Percentiles rank a stretch among this genome's conserved stretches.
Conservation (phyloP, 306 rosid species). For the Pyrus pyrifolia region DNA sequence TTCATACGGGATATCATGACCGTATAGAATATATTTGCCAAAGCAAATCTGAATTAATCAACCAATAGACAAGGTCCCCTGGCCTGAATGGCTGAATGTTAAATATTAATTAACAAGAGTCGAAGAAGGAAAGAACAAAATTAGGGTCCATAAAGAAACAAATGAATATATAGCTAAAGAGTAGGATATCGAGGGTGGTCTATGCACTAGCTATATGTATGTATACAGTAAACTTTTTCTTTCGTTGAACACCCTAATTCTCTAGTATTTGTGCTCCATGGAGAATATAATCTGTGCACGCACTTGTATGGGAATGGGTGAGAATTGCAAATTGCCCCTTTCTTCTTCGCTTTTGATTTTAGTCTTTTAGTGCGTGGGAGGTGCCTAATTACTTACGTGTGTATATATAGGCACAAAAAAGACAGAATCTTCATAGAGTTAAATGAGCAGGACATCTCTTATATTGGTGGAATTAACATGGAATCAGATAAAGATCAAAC, state of each 20-base stretch:
- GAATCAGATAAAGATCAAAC: not conserved
- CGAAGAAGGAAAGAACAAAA: not conserved
- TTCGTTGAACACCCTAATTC: not conserved
- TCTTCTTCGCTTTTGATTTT: constrained; percentile 1
- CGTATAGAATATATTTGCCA: not conserved
- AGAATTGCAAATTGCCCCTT: not conserved
- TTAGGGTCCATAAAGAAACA: not conserved
- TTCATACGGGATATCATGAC: not conserved
- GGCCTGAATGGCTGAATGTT: not conserved
- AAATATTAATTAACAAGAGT: not conserved
- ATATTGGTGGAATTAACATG: not conserved
- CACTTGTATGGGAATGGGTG: constrained; percentile 18
- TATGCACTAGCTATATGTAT: not conserved
- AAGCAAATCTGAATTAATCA: not conserved
- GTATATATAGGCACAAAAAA: not conserved
- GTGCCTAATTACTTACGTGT: not conserved
- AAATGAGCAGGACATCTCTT: not conserved
- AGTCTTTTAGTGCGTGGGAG: constrained; percentile 19
- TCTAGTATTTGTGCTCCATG: not conserved
- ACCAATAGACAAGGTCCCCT: not conserved
- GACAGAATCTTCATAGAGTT: not conserved
- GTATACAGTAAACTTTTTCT: not conserved
- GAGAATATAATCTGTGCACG: constrained; percentile 13
- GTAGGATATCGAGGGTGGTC: not conserved
- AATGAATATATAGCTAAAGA: not conserved